These are phyloP conservation scores for Thermomucor indicae-seudaticae DNA, from an alignment of 371 early-diverging fungal genomes.

Conservation along the genomic window DNA sequence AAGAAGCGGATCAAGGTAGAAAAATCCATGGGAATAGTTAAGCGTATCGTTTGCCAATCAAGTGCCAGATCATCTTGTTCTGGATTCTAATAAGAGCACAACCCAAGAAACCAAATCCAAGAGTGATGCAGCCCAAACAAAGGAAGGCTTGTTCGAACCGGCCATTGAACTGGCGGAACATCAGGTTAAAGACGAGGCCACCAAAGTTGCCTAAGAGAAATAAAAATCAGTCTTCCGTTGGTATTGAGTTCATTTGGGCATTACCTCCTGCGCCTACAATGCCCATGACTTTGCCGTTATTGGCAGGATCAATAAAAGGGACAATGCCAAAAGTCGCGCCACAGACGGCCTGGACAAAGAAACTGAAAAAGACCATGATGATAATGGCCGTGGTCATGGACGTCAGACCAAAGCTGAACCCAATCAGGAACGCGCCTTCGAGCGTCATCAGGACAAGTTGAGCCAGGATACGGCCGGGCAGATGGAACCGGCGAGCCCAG, in stretches of 20 bases:
- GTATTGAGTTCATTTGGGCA: too few species aligned
- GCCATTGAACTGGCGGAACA: constrained; percentile 10
- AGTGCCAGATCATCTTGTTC: constrained; percentile 8
- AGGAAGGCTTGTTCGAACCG: constrained; percentile 11
- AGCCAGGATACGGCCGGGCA: constrained; percentile 21
- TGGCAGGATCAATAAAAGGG: constrained; percentile 13
- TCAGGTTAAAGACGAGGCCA: constrained; percentile 15
- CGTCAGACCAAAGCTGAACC: constrained; percentile 15
- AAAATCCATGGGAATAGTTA: too few species aligned
- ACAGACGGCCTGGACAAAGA: constrained; percentile 34
- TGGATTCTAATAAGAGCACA: constrained; percentile 9
- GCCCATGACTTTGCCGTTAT: constrained; percentile 15
- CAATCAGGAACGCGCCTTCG: constrained; percentile 27
- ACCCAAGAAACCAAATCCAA: constrained; percentile 10
- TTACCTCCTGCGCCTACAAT: constrained; percentile 39
- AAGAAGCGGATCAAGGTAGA: too few species aligned
- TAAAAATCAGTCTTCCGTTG: too few species aligned
- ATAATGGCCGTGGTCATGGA: constrained; percentile 22
- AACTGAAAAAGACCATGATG: constrained; percentile 34
- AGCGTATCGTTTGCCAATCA: neutral
- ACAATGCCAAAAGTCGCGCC: constrained; percentile 29
- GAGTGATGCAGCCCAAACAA: constrained; percentile 11
- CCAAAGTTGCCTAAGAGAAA: too few species aligned
- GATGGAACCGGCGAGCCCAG: constrained; percentile 2
- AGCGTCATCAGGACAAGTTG: constrained; percentile 34